Evolutionary conservation across 1,284 basidiomycete genomes (phyloP), one percentile per base, ranked within the genome.

Genomic region (Apiotrichum veenhuisii): DNA sequence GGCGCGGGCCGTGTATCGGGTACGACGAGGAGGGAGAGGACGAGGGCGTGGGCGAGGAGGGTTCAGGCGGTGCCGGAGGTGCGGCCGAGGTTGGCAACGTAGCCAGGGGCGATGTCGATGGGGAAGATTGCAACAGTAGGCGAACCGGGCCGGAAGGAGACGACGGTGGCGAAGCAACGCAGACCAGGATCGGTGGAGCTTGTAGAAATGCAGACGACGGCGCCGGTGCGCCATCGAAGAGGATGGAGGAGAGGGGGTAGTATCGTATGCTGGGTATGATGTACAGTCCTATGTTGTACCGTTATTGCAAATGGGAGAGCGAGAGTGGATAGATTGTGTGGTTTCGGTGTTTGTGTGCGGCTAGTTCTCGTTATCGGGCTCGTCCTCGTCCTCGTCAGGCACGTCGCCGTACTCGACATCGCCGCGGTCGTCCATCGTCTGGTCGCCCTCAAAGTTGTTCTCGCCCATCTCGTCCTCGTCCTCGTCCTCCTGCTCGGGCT

Each of bases 1-100:
- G 86, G 17, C 78, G 91, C 65, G 76, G 76, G 22, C 76, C 76
- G 27, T 76, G 72, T 60, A 38, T 73, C 22, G 64, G 58, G 2
- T 67, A 71, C 54, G 43, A 17, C 9, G 30, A 25, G 2, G 55
- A 43, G 9, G 46, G 7, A 2, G 54, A 41, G 1, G 38, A n/a
- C 1, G 33, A 34, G 7, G 38, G 27, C 2, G 23, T 3, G 25
- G 40, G 22, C 40, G 22, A 15, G 37, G 37, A 9, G 23, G n/a
- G n/a, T n/a, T n/a, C n/a, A n/a, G n/a, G n/a, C n/a, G n/a, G n/a
- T n/a, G n/a, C n/a, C n/a, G n/a, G 25, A n/a, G 43, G 27, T 11
- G 26, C 43, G 15, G 14, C 33, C 36, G 36, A 40, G n/a, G 38
- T 14, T n/a, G 38, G 38, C n/a, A n/a, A 40, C n/a, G n/a, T 18